These are phyloP conservation scores for Geranium brycei DNA, from an alignment of 345 rosid genomes.

Conservation along the genomic window DNA sequence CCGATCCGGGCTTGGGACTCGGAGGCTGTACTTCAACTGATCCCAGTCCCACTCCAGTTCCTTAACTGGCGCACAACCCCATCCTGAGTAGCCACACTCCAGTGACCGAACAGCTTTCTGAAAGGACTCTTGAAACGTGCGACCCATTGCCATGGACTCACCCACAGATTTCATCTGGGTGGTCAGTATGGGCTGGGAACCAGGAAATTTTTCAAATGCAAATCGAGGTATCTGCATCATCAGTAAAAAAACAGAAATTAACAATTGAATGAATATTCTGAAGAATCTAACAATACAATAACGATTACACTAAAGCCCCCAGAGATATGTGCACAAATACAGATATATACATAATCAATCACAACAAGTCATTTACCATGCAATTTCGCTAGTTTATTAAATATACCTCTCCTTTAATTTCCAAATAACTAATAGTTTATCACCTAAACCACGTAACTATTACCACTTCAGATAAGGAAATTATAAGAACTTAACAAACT, in stretches of 20 bases:
- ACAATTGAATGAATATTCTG: neutral
- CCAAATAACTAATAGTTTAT: neutral
- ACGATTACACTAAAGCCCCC: too few species aligned
- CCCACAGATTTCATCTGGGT: conserved; percentile 99
- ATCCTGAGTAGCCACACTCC: conserved; percentile 75
- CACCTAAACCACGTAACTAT: too few species aligned
- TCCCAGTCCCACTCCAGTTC: conserved; percentile 95
- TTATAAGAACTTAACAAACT: neutral
- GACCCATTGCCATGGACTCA: conserved; percentile 87
- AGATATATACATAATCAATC: too few species aligned
- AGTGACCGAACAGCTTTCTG: conserved; percentile 85
- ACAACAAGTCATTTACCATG: too few species aligned
- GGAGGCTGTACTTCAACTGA: conserved; percentile 65
- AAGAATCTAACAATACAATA: neutral
- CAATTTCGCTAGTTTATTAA: too few species aligned
- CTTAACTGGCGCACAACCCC: conserved; percentile 73
- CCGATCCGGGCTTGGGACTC: conserved; percentile 84
- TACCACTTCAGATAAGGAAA: neutral
- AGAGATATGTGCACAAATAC: neutral
- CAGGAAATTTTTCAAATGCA: conserved; percentile 98
- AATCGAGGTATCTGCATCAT: conserved; percentile 75
- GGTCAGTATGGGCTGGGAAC: conserved; percentile 74
- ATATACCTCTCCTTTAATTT: too few species aligned
- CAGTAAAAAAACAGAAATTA: neutral
- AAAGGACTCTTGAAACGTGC: conserved; percentile 92